phyloP scores from a whole-genome alignment of 2,329 filamentous ascomycete genomes.

The Epichloe hybrida region DNA sequence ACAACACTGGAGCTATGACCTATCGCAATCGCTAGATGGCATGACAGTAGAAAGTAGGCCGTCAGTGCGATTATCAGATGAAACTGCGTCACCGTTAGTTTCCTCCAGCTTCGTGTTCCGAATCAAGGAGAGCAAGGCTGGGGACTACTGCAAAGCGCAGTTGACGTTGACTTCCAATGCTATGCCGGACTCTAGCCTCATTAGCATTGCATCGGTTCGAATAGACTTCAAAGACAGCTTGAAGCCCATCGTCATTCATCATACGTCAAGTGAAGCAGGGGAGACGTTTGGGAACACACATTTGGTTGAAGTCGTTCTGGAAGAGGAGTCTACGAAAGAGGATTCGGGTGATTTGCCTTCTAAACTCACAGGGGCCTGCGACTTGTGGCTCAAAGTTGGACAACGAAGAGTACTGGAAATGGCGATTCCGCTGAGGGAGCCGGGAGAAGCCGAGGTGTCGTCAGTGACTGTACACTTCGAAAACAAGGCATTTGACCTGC shows the following conservation, averaged over 20 bases:
- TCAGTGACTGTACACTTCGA: conserved; percentile 51
- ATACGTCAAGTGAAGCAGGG: conserved; percentile 16
- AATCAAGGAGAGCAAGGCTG: conserved; percentile 45
- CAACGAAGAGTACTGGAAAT: conserved; percentile 60
- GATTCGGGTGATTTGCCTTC: conserved; percentile 16
- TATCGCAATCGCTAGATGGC: conserved; percentile 41
- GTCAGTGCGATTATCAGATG: conserved; percentile 35
- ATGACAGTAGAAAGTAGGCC: conserved; percentile 31
- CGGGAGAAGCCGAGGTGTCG: conserved; percentile 58
- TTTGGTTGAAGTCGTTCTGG: conserved; percentile 14
- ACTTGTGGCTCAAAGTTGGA: conserved; percentile 54
- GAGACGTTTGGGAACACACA: conserved; percentile 6
- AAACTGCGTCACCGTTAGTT: conserved; percentile 39
- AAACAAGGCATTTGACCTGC: conserved; percentile 51
- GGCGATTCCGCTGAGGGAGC: conserved; percentile 61
- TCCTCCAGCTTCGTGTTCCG: conserved; percentile 44
- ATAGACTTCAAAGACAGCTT: conserved; percentile 45
- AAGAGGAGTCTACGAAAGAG: conserved; percentile 14
- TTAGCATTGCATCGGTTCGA: conserved; percentile 37
- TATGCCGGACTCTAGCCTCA: conserved; percentile 34
- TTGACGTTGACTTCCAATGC: conserved; percentile 44
- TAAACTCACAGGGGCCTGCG: conserved; percentile 38
- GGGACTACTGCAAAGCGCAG: conserved; percentile 44
- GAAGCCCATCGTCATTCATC: conserved; percentile 38
- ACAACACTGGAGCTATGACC: conserved; percentile 47